Conservation (phyloP, 352 stramenopile species). For the Aphanomyces stellatus region DNA sequence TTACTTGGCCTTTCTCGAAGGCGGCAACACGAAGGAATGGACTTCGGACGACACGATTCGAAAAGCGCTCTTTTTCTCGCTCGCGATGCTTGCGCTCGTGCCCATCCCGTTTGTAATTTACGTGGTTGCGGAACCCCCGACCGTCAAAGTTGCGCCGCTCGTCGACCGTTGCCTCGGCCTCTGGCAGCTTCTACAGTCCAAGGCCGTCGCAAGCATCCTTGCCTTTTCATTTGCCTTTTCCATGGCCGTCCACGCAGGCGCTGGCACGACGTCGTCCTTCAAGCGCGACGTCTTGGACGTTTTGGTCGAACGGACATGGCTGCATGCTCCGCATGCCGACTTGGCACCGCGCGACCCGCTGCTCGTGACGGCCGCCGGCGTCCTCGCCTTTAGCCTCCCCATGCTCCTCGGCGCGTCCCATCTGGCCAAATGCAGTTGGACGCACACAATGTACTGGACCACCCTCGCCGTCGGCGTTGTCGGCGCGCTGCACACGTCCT, state of each 20-base stretch:
- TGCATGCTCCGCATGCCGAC: neutral
- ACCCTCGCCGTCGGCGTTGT: neutral
- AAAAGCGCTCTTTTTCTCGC: constrained; percentile 36
- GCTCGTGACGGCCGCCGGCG: neutral
- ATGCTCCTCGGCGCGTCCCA: neutral
- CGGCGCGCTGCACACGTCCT: neutral
- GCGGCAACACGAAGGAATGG: constrained; percentile 30
- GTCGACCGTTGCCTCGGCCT: neutral
- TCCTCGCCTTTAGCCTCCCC: neutral
- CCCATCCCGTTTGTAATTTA: constrained; percentile 53
- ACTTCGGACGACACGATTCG: constrained; percentile 47
- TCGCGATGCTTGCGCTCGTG: constrained; percentile 44
- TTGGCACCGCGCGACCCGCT: neutral
- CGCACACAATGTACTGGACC: neutral
- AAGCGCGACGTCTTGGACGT: constrained; percentile 13
- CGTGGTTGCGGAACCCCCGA: neutral
- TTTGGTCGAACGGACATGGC: neutral
- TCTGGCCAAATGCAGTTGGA: neutral
- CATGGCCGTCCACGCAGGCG: neutral
- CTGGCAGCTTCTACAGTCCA: constrained; percentile 7
- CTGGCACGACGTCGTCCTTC: neutral
- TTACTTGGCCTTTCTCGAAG: constrained; percentile 10
- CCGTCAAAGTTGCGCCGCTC: neutral
- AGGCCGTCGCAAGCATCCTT: neutral
- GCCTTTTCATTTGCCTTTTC: constrained; percentile 9